A percentile compares a stretch with the other conserved stretches of the same genome.
phyloP scores from a whole-genome alignment of 306 rosid genomes.

The Gastrolobium bilobum region DNA sequence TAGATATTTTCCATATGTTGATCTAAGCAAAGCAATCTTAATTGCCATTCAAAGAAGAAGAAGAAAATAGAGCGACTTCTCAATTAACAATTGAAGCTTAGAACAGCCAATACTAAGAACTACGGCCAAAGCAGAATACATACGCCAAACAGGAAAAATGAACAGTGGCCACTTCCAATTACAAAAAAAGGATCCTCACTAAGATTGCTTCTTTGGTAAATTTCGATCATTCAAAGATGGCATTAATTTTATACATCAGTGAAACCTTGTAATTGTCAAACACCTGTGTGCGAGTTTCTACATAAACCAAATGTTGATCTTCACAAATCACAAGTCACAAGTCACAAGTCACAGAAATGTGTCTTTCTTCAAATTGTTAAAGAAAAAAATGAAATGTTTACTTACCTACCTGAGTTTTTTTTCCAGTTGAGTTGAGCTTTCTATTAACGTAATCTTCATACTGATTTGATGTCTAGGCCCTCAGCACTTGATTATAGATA shows the following conservation, averaged over 20 bases:
- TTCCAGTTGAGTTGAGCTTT: background rate
- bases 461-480: too few species aligned
- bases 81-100: background rate
- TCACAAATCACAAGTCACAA: too few species aligned
- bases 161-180: background rate
- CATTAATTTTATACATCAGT: background rate
- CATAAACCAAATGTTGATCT: background rate
- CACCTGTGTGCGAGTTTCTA: background rate
- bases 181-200: background rate
- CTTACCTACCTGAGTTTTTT: background rate
- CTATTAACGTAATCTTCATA: background rate
- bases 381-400: background rate
- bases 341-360: too few species aligned
- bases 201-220: background rate
- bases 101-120: slow-evolving; percentile 43
- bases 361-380: too few species aligned
- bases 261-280: background rate
- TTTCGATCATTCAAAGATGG: background rate
- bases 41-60: background rate
- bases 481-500: too few species aligned
- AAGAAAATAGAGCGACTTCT: background rate
- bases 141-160: slow-evolving; percentile 71
- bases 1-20: background rate
- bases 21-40: background rate
- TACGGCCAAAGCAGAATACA: slow-evolving; percentile 63